Base-by-base conservation (phyloP, 2,329 filamentous ascomycete species). In the Colletotrichum sp. region DNA sequence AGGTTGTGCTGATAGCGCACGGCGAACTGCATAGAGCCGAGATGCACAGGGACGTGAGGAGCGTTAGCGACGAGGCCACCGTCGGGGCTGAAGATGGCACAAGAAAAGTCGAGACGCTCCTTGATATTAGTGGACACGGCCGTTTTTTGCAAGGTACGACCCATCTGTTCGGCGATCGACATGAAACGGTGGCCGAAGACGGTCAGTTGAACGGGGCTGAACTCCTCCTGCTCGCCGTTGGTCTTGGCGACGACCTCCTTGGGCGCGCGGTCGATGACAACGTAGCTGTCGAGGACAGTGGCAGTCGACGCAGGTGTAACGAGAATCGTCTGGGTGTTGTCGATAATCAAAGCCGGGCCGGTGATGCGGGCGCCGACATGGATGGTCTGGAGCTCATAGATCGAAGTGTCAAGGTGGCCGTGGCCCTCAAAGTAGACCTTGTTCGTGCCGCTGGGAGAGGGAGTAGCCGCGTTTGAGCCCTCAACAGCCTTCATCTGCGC, bases 91-190 rank as follows among this genome's bases (percentile, higher is more conserved):
- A 96, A 96, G 0, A 96, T 85, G 2, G 94, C 94, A 72, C 94
- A 96, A 0, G 93, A 95, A 81, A 95, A 96, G 78, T 96, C 94
- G 0, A 96, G 87, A 18, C 94, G 89, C 80, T 96, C 95, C 79
- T 96, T 94, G 82, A 96, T 94, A 79, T 95, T 96, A 0, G 92
- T 94, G 55, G 91, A 93, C 26, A 96, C 92, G 78, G 92, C 93
- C 0, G 93, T 95, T 85, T 95, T 95, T 80, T 96, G 93, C 68
- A 96, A 84, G 4, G 93, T 93, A 60, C 93, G 89, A 0, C 94
- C 94, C 94, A 96, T 96, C 81, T 96, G 94, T 81, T 96, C 94
- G 1, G 94, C 94, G 72, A 96, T 95, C 2, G 93, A 92, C 94
- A 96, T 96, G 84, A 96, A 96, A 3, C 94, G 90, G 82, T 96